Evolutionary conservation across 2,329 filamentous ascomycete species (phyloP), one percentile per base, ranked within the genome.

Genomic region (Neurospora crassa): DNA sequence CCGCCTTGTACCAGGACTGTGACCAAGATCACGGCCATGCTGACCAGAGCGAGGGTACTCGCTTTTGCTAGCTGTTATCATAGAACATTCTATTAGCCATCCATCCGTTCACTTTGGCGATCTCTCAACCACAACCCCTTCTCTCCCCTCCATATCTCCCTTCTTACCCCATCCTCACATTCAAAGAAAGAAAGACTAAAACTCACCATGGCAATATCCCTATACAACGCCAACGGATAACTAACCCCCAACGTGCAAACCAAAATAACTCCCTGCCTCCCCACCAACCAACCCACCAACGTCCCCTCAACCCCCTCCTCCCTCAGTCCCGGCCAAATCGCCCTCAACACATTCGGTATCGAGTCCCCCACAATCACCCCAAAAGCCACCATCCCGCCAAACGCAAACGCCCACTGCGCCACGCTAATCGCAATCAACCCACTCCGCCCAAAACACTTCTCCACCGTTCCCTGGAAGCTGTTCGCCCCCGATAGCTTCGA

Each of bases 371-470:
- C 92, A 78, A 99, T 97, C 77, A 99, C 94, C 75, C 94, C 96
- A 81, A 98, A 99, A 16, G 96, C 96, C 71, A 99, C 89, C 96
- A 99, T 99, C 74, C 96, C 96, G 71, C 96, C 96, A 84, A 98
- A 99, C 2, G 96, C 96, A 85, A 99, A 99, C 40, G 93, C 91
- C 95, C 95, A 99, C 83, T 99, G 96, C 68, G 96, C 96, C 73
- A 98, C 75, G 73, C 84, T 87, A 75, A 99, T 97, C 72, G 96
- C 95, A 75, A 99, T 89, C 71, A 99, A 85, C 0, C 96, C 96
- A 20, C 91, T 86, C 77, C 89, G 90, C 6, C 96, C 96, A 82
- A 97, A 99, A 83, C 96, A 99, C 81, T 95, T 90, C 82, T 97
- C 91, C 79, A 99, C 94, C 0, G 96, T 99, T 47, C 93, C 92